Evolutionary conservation across 164 flowering plant genomes (phyloP).

Genomic region (Macadamia integrifolia): DNA sequence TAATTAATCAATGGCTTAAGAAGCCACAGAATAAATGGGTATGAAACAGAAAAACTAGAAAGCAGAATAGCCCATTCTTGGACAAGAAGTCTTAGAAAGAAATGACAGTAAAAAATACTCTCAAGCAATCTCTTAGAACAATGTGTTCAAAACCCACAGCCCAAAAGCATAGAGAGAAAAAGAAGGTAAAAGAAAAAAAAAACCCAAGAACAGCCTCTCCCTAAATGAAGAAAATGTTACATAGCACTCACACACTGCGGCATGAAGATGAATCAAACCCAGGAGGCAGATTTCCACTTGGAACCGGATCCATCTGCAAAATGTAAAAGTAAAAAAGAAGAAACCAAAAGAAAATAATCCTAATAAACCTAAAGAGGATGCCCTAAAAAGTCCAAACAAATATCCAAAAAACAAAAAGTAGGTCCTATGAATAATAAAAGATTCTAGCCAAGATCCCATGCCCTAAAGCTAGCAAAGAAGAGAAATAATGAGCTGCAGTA

Average conservation of each 20-base stretch:
- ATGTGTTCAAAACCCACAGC: slow-evolving; percentile 1
- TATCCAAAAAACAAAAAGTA: background rate
- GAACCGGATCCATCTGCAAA: slow-evolving; percentile 98
- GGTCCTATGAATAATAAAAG: slow-evolving; percentile 7
- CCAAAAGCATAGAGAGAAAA: slow-evolving; percentile 6
- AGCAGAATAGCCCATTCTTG: background rate
- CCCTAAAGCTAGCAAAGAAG: slow-evolving; percentile 1
- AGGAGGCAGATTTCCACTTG: slow-evolving; percentile 99
- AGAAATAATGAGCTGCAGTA: background rate
- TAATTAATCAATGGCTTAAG: background rate
- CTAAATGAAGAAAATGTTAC: slow-evolving; percentile 6
- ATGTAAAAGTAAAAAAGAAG: slow-evolving; percentile 33
- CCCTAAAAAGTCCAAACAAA: background rate
- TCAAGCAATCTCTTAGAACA: background rate
- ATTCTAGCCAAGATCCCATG: slow-evolving; percentile 3
- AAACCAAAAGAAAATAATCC: slow-evolving; percentile 17
- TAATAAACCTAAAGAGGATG: slow-evolving; percentile 3
- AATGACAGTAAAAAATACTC: slow-evolving; percentile 1
- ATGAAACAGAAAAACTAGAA: background rate
- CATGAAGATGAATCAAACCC: slow-evolving; percentile 99
- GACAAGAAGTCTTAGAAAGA: background rate
- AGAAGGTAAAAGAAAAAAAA: slow-evolving; percentile 12
- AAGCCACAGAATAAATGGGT: background rate
- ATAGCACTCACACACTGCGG: slow-evolving; percentile 98
- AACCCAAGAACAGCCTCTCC: background rate